These are phyloP conservation scores for Saturnispora gosingensis DNA, from an alignment of 805 yeast species.

Conservation along the genomic window DNA sequence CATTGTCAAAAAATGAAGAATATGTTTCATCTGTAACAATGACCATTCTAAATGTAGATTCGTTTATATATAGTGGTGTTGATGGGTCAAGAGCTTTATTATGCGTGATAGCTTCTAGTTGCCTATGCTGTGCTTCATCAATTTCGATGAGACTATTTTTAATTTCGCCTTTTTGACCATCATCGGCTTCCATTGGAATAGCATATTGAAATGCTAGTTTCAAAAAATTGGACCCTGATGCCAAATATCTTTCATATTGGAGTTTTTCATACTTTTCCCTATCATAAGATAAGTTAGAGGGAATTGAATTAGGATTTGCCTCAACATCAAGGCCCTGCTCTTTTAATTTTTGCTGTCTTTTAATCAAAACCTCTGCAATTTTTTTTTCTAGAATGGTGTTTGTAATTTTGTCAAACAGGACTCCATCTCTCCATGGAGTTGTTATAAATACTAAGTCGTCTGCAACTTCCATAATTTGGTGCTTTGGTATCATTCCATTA, in stretches of 20 bases:
- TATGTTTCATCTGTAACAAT: constrained; percentile 88
- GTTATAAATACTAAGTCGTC: constrained; percentile 82
- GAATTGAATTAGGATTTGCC: constrained; percentile 35
- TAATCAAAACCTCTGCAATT: constrained; percentile 53
- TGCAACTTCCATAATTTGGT: constrained; percentile 72
- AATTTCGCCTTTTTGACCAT: not conserved
- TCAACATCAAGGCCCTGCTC: constrained; percentile 25
- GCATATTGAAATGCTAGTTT: constrained; percentile 89
- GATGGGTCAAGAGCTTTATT: constrained; percentile 79
- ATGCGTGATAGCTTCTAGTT: constrained; percentile 34
- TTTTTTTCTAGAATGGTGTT: constrained; percentile 53
- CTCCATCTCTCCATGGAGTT: constrained; percentile 75
- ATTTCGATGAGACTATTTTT: constrained; percentile 10
- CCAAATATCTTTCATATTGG: constrained; percentile 71
- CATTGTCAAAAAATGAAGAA: constrained; percentile 69
- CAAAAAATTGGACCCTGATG: constrained; percentile 80
- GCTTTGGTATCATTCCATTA: constrained; percentile 59
- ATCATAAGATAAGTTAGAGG: constrained; percentile 53
- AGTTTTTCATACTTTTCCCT: constrained; percentile 50
- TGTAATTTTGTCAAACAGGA: constrained; percentile 54
- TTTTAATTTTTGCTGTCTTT: constrained; percentile 28
- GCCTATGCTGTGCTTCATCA: constrained; percentile 16
- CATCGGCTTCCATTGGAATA: constrained; percentile 47
- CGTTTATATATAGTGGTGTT: constrained; percentile 61
- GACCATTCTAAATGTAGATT: constrained; percentile 92